Base-by-base conservation (phyloP, 1,284 basidiomycete genomes). In the Cutaneotrichosporon sp. region DNA sequence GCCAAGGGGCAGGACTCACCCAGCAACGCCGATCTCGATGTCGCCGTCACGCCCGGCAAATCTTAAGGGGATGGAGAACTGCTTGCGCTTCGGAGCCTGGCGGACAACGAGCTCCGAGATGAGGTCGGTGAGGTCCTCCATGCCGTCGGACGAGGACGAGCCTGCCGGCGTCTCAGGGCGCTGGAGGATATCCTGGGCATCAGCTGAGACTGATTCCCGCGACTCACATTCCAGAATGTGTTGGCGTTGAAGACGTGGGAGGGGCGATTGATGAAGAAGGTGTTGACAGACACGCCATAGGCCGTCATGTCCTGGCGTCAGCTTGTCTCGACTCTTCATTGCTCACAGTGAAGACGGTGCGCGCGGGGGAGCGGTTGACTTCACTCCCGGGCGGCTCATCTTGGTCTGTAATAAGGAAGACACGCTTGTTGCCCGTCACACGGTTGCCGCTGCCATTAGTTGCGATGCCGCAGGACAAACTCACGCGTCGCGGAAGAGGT, bases 391-490 rank as follows among this genome's bases (percentile, higher is more conserved):
- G 61, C 1, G 88, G 88, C 58, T 87, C 79, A 72, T 97, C 95
- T 66, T 94, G 87, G 74, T 98, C 89, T 0, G 95, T 98, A 53
- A 99, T 89, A 54, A 94, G 83, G 73, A 98, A 97, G 1, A 98
- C 85, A 10, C 95, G 87, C 73, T 95, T 95, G 34, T 89, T 87
- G 1, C 92, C 92, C 0, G 88, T 89, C 70, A 81, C 53, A 62
- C 74, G 76, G 87, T 90, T 58, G 85, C 91, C 78, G 16, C 92
- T 93, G 66, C 46, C 45, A 34, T 69, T 51, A 69, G 65, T 49
- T 58, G 2, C 11, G 45, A n/a, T 22, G 25, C 50, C 4, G 29
- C 27, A 11, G 7, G n/a, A 14, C 31, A 5, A 6, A 76, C 84
- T 71, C 65, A 94, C 93, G 89, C 87, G 71, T 93, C 90, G 22